Evolutionary conservation across 2,329 filamentous ascomycete species (phyloP), one percentile per base, ranked within the genome.

Genomic region (Ilyonectria sp.): DNA sequence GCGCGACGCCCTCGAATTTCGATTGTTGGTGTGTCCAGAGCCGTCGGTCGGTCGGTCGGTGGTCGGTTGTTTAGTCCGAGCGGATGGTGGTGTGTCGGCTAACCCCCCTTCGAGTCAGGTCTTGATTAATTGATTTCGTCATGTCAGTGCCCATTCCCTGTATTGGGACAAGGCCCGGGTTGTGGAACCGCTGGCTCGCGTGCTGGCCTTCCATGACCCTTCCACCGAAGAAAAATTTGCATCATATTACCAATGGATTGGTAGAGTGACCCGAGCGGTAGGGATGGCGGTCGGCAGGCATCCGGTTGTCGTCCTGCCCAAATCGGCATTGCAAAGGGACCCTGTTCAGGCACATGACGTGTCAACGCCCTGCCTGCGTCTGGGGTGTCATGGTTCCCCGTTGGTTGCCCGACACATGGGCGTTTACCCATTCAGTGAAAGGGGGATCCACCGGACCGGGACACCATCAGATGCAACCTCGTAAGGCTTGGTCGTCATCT

Each of bases 381-480:
- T 53, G 33, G 21, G 29, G 43, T 6, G 43, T 6, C 11, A 29
- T 33, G 58, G 47, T 52, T 53, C 33, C 21, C 50, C 17, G 58
- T 65, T 19, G 53, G 61, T 56, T 64, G 68, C 46, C 55, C 54
- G 58, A 61, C 63, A 52, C 37, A 33, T 54, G 19, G 37, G 58
- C 63, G 7, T 19, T 50, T 17, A 31, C 8, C 29, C 29, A 15
- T 40, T 74, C 49, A 82, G 70, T 55, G 62, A 73, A 59, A 78
- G 63, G 17, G 86, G 78, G 66, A 89, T 82, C 89, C 89, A 92
- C 73, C 90, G 83, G 21, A 83, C 81, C 21, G 90, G 90, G 37
- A 91, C 85, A 31, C 90, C 90, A 67, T 90, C 86, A 40, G 84
- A 72, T 43, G 87, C 84, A 67, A 91, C 84, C 67, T 86, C 85